phyloP scores from a whole-genome alignment of 2,329 filamentous ascomycete species.

The Aspergillus flavus region DNA sequence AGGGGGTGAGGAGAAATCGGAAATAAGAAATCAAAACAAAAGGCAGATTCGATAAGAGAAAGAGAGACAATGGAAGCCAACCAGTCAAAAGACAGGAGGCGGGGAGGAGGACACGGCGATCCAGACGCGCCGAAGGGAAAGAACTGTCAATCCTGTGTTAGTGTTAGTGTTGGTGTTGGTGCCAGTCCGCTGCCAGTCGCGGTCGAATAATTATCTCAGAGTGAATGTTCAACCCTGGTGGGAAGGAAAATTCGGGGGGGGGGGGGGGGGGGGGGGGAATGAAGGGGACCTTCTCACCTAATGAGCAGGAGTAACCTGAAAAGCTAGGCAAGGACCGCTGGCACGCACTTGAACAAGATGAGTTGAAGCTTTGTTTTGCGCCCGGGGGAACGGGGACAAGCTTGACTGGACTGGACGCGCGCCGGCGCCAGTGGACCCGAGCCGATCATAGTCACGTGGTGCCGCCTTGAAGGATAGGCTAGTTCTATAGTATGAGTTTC shows the following conservation, averaged over 20 bases:
- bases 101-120: slow-evolving; percentile 8
- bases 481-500: too few relatives aligned
- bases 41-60: neutral
- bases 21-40: slow-evolving; percentile 10
- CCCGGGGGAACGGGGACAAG: neutral
- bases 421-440: neutral
- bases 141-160: slow-evolving; percentile 1
- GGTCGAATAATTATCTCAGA: neutral
- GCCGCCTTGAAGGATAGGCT: neutral
- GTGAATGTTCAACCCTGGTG: neutral
- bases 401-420: slow-evolving; percentile 1
- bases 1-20: slow-evolving; percentile 3
- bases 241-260: neutral
- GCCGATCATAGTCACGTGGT: neutral
- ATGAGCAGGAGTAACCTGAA: neutral
- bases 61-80: slow-evolving; percentile 3
- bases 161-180: slow-evolving; percentile 5
- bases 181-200: neutral
- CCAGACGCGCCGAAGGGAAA: slow-evolving; percentile 16
- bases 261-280: neutral
- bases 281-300: neutral
- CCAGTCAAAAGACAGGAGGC: slow-evolving; percentile 13
- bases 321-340: neutral
- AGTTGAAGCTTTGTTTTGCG: slow-evolving; percentile 7
- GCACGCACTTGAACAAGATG: neutral